Conservation (phyloP, 192 early-diverging fungal species). For the Phycomyces blakesleeanus region DNA sequence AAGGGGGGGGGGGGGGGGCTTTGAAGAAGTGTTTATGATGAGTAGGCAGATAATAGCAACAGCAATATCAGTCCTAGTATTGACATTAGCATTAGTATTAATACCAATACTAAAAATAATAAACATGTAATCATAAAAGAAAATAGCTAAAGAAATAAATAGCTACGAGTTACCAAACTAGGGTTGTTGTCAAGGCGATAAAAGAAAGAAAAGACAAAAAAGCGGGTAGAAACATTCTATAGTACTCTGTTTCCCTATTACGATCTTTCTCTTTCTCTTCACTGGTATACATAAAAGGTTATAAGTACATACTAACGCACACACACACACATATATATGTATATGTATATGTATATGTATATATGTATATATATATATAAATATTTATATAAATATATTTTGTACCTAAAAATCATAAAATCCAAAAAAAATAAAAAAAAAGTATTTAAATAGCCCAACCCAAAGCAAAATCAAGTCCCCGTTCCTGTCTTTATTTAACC, state of each 20-base stretch:
- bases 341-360: too few relatives aligned
- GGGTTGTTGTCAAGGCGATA: not conserved
- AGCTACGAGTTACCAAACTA: not conserved
- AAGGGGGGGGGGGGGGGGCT: too few relatives aligned
- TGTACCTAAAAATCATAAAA: too few relatives aligned
- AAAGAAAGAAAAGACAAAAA: not conserved
- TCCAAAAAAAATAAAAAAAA: too few relatives aligned
- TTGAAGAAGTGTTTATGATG: too few relatives aligned
- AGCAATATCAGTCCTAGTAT: too few relatives aligned
- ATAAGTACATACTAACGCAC: not conserved
- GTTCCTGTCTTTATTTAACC: not conserved
- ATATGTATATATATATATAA: too few relatives aligned
- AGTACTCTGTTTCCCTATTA: not conserved
- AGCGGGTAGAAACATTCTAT: not conserved
- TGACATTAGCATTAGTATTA: not conserved
- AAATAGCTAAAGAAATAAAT: not conserved
- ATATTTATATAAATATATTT: too few relatives aligned
- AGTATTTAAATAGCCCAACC: not conserved
- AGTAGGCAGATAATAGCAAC: too few relatives aligned
- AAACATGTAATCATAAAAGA: not conserved
- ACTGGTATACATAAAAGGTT: constrained; percentile 4
- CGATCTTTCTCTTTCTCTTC: constrained; percentile 3
- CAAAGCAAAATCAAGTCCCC: not conserved
- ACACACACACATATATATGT: too few relatives aligned
- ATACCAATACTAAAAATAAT: not conserved